phyloP scores from a whole-genome alignment of 2,329 filamentous ascomycete species.

The Botrytis sinoallii region DNA sequence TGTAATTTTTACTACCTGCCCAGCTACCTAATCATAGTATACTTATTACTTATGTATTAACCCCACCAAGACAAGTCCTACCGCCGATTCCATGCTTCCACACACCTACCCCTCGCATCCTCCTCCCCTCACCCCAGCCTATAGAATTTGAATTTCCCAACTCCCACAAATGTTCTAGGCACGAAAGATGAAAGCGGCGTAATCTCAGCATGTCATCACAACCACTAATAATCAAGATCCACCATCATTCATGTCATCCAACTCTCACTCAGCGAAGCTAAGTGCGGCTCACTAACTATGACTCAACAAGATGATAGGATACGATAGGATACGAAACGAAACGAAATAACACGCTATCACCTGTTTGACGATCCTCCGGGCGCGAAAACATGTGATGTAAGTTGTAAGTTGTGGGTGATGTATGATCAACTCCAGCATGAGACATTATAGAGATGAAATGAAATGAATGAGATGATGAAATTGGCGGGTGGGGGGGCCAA shows the following conservation, averaged over 20 bases:
- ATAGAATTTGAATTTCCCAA: neutral
- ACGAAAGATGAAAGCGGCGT: neutral
- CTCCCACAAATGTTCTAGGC: neutral
- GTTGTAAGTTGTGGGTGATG: neutral
- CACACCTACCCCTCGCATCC: too few relatives aligned
- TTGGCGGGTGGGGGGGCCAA: neutral
- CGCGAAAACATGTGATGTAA: constrained; percentile 1
- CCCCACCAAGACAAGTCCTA: neutral
- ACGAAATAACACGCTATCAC: neutral
- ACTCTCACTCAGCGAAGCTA: neutral
- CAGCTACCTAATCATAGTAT: neutral
- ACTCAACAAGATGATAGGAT: neutral
- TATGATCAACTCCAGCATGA: neutral
- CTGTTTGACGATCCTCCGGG: neutral
- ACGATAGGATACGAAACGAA: neutral
- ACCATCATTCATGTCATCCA: neutral
- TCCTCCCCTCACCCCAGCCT: neutral
- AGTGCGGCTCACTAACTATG: neutral
- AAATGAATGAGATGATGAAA: neutral
- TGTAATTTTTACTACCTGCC: neutral
- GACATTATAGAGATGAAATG: neutral
- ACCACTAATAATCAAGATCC: neutral
- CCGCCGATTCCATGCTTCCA: neutral
- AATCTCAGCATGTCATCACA: too few relatives aligned
- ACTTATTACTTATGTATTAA: neutral